Base-by-base conservation (phyloP, 1,284 basidiomycete genomes). In the Ustilago cynodontis region DNA sequence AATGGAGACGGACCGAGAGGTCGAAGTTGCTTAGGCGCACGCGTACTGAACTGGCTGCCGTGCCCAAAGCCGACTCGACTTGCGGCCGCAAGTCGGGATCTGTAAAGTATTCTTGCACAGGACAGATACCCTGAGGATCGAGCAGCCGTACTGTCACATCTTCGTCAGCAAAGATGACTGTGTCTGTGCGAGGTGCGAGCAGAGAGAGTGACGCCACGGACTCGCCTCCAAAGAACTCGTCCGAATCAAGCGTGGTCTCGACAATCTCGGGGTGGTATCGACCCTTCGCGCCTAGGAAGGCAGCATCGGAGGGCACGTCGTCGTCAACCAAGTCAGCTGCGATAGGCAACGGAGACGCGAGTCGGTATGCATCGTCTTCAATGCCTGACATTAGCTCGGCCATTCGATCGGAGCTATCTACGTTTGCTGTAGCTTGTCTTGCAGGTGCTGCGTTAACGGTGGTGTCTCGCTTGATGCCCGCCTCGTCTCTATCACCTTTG, bases 271-370 rank as follows among this genome's bases (percentile, higher is more conserved):
- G 90, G 53, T 78, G 71, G 11, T 74, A 80, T 16, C 72, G 66
- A 11, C 64, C 65, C 20, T 65, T 68, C 11, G 90, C 90, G 74
- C 95, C 94, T 28, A 98, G 88, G 81, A 95, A 98, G 79, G 94
- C 93, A 37, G 89, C 87, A 84, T 98, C 95, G 18, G 89, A 92
- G 0, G 95, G 95, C 13, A 98, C 88, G 83, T 98, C 94, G 82
- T 98, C 96, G 47, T 89, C 88, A 53, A 98, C 92, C 90, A 98
- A 91, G 86, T 98, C 95, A 3, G 93, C 91, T 4, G 91, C 89
- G 5, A 91, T 90, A 7, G 87, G 81, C 71, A 94, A 43, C 16
- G 74, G 91, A 0, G 93, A 92, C 7, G 91, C 85, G 24, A 88
- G 88, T 55, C 88, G 89, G 87, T 97, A 98, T 0, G 94, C 93